Conservation (phyloP, 768 basidiomycete species). For the Hortiboletus flavorubellus region DNA sequence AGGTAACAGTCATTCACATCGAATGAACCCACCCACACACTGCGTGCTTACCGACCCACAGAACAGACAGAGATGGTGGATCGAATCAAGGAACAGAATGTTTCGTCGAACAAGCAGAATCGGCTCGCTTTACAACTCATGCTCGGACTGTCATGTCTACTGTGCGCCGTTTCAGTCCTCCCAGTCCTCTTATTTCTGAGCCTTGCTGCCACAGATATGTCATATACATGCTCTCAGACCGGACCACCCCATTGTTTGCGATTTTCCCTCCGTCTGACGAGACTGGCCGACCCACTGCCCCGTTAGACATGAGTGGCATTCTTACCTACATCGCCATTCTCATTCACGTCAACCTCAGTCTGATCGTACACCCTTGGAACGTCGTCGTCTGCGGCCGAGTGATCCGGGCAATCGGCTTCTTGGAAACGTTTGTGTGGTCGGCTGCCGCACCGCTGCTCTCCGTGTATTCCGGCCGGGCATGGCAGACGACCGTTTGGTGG, state of each 20-base stretch:
- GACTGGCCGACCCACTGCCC: conserved; percentile 13
- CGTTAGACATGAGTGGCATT: conserved; percentile 44
- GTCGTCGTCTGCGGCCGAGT: conserved; percentile 24
- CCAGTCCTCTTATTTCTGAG: conserved; percentile 2
- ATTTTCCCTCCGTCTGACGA: conserved; percentile 36
- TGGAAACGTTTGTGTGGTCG: conserved; percentile 37
- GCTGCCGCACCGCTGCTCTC: conserved; percentile 49
- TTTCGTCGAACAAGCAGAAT: conserved; percentile 40
- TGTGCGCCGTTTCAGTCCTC: conserved; percentile 38
- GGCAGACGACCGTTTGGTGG: conserved; percentile 59
- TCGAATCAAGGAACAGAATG: conserved; percentile 43
- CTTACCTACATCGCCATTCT: conserved; percentile 49
- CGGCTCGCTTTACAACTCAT: conserved; percentile 39
- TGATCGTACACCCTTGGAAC: conserved; percentile 39
- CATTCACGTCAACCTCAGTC: conserved; percentile 47
- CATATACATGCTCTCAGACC: conserved; percentile 41
- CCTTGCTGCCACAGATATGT: conserved; percentile 39
- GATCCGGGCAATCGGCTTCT: conserved; percentile 32
- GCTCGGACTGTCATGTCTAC: conserved; percentile 41
- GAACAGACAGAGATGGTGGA: conserved; percentile 62
- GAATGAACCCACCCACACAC: not conserved
- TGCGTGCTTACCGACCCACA: conserved; percentile 23
- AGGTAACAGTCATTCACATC: conserved; percentile 32
- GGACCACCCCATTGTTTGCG: conserved; percentile 46
- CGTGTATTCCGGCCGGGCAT: conserved; percentile 44